Conservation (phyloP, 2,329 filamentous ascomycete species). For the Xylariales sp. region DNA sequence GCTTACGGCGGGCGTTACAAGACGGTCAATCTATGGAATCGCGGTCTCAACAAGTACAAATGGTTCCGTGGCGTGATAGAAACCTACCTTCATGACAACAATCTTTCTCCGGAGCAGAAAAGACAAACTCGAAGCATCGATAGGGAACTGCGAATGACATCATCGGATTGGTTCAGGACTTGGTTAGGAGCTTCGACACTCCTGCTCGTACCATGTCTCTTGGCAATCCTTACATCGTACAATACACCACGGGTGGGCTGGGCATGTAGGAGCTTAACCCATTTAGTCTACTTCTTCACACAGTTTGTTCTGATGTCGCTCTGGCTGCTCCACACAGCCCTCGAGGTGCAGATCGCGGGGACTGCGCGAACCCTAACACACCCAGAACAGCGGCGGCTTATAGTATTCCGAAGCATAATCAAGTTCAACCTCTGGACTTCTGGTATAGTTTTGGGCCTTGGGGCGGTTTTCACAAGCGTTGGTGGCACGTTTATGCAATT, state of each 20-base stretch:
- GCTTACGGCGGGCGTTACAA: slow-evolving; percentile 24
- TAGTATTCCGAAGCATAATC: too few relatives aligned
- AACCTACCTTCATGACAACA: too few relatives aligned
- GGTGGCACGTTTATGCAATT: slow-evolving; percentile 26
- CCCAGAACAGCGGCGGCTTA: too few relatives aligned
- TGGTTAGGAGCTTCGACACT: slow-evolving; percentile 14
- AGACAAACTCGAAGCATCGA: too few relatives aligned
- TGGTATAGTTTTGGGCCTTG: slow-evolving; percentile 25
- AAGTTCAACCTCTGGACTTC: too few relatives aligned
- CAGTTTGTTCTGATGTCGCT: slow-evolving; percentile 27
- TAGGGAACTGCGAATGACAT: too few relatives aligned
- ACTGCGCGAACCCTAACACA: too few relatives aligned
- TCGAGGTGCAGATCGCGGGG: slow-evolving; percentile 21
- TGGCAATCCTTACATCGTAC: slow-evolving; percentile 30
- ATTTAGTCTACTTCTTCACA: slow-evolving; percentile 27
- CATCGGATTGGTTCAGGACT: too few relatives aligned
- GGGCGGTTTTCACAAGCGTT: slow-evolving; percentile 23
- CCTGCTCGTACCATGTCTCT: slow-evolving; percentile 21
- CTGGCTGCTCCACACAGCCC: slow-evolving; percentile 23
- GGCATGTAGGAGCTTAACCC: slow-evolving; percentile 28
- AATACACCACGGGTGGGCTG: slow-evolving; percentile 28
- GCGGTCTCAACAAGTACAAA: slow-evolving; percentile 25
- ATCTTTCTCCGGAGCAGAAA: too few relatives aligned
- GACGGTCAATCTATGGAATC: slow-evolving; percentile 28
- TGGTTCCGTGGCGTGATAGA: too few relatives aligned